Conservation (phyloP, 2,329 filamentous ascomycete genomes). For the Cladobotryum mycophilum region DNA sequence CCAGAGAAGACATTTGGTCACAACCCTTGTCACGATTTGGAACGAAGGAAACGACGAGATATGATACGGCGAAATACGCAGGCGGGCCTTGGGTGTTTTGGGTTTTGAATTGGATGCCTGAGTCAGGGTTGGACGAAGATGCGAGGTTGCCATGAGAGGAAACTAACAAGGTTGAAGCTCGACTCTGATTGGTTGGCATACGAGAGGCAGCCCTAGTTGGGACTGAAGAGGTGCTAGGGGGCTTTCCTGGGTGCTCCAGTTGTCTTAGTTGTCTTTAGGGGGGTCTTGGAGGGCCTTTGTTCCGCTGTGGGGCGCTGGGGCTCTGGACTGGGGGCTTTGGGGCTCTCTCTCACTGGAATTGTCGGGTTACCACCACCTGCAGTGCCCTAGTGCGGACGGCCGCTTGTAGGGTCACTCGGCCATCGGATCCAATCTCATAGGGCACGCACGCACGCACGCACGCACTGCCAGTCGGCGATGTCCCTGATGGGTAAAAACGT, state of each 20-base stretch:
- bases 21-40: not conserved
- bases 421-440: no score
- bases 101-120: not conserved
- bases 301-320: no score
- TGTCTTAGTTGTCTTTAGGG: not conserved
- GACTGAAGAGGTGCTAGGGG: not conserved
- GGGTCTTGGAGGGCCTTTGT: no score
- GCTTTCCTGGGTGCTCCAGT: not conserved
- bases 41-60: not conserved
- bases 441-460: no score
- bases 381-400: no score
- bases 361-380: no score
- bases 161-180: no score
- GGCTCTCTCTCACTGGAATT: no score
- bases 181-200: not conserved
- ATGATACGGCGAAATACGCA: conserved; percentile 9
- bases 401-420: no score
- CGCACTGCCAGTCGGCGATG: no score
- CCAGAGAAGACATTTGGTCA: not conserved
- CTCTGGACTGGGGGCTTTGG: no score
- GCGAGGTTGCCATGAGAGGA: not conserved
- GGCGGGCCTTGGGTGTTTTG: not conserved
- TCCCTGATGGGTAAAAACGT: no score
- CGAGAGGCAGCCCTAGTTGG: not conserved
- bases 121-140: not conserved